Conservation (phyloP, 192 early-diverging fungal genomes). For the Backusella morwellensis region DNA sequence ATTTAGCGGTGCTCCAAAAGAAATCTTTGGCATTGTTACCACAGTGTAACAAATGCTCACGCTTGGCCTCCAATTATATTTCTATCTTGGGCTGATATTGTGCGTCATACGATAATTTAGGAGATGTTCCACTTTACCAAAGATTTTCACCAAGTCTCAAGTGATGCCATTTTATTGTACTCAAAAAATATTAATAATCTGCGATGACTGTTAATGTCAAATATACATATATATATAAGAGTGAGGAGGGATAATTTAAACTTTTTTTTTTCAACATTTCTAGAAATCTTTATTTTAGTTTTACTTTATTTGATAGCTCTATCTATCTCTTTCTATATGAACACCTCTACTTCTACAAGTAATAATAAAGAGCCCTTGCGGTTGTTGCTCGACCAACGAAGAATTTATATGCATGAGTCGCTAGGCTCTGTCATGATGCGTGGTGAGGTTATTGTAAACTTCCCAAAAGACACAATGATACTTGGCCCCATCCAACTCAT, state of each 20-base stretch:
- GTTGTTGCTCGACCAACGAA: constrained; percentile 15
- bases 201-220: background rate
- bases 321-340: background rate
- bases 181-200: background rate
- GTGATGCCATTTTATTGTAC: background rate
- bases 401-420: constrained; percentile 18
- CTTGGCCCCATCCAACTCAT: constrained; percentile 25
- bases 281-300: background rate
- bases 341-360: background rate
- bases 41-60: background rate
- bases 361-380: constrained; percentile 14
- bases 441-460: constrained; percentile 26
- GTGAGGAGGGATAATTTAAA: background rate
- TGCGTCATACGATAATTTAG: background rate
- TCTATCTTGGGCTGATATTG: background rate
- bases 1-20: background rate
- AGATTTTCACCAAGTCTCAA: background rate
- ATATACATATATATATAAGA: background rate
- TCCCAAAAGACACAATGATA: constrained; percentile 15
- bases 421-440: constrained; percentile 26
- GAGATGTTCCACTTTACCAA: background rate
- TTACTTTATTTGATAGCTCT: background rate
- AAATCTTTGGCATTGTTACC: background rate
- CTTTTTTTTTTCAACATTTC: background rate
- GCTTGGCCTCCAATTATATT: background rate